Conservation (phyloP, 2,329 filamentous ascomycete species). For the Sporothrix phasma region DNA sequence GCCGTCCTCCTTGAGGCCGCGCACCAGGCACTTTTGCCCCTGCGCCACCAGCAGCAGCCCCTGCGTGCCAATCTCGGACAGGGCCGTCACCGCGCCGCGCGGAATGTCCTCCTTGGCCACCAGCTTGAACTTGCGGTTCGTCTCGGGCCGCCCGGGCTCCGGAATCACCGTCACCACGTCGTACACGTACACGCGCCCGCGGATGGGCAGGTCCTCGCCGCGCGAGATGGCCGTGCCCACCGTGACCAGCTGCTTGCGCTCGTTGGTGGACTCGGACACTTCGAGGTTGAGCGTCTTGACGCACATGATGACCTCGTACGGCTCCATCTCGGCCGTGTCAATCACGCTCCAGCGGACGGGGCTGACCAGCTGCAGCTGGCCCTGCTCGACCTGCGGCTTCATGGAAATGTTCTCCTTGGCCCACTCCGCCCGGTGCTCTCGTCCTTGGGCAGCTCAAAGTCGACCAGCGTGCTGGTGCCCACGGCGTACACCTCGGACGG, state of each 20-base stretch:
- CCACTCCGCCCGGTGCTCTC: constrained; percentile 79
- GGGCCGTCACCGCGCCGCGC: constrained; percentile 81
- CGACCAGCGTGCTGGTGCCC: constrained; percentile 55
- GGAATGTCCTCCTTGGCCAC: constrained; percentile 81
- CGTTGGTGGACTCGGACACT: constrained; percentile 81
- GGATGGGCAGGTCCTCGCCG: constrained; percentile 81
- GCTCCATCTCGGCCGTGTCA: constrained; percentile 62
- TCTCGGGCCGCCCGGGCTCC: constrained; percentile 75
- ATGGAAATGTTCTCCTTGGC: constrained; percentile 56
- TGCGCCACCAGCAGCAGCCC: constrained; percentile 85
- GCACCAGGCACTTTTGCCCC: constrained; percentile 94
- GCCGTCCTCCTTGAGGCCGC: constrained; percentile 90
- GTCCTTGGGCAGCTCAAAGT: constrained; percentile 78
- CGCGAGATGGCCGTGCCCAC: constrained; percentile 79
- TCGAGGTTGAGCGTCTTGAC: constrained; percentile 79
- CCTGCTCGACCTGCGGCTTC: constrained; percentile 60
- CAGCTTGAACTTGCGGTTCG: constrained; percentile 73
- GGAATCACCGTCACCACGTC: constrained; percentile 89
- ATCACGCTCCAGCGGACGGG: constrained; percentile 69
- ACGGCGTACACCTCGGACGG: constrained; percentile 66
- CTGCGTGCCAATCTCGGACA: constrained; percentile 77
- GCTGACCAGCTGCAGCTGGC: constrained; percentile 68
- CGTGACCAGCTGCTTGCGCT: constrained; percentile 70
- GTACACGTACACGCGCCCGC: constrained; percentile 80
- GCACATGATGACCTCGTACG: constrained; percentile 67